Evolutionary conservation across 805 yeast genomes (phyloP), one percentile per base, ranked within the genome.

Genomic region (Teunomyces atbi): DNA sequence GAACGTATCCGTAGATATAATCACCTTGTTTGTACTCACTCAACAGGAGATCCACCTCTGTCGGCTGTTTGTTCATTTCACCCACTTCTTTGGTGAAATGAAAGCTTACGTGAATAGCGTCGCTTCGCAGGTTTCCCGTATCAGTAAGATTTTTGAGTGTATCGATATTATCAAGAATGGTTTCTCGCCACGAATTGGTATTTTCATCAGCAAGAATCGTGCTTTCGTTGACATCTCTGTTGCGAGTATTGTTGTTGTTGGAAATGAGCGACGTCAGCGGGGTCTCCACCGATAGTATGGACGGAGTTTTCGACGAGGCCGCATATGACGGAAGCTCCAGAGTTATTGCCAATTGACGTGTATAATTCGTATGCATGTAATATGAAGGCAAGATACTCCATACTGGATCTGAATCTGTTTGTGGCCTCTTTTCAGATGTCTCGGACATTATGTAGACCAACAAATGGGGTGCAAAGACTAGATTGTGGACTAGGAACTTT

Each of bases 1-100:
- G 53, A 5, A 77, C 64, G 54, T 75, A 79, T 0, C 92, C 92
- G 56, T 79, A 76, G 12, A 85, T 69, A 18, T 71, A 70, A 57
- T 84, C 90, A 12, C 89, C 89, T 11, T 84, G 82, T 16, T 78
- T 78, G 57, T 78, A 85, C 59, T 82, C 87, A 49, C 52, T 60
- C 20, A 57, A 46, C 46, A 63, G 60, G 3, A 65, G 62, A 42
- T 69, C 66, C 3, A 70, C 61, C 19, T 54, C 49, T 21, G 55
- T 60, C 3, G 70, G 71, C 2, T 37, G 47, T 41, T 55, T 52
- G 4, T 68, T 68, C 4, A 51, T 23, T 36, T 60, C 54, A 16
- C 73, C 64, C 13, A 69, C 61, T 8, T 67, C 66, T 42, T 65
- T 63, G 4, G 74, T 71, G 52, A 69, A 70, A 30, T 53, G 54